Percentiles rank a stretch among this genome's conserved stretches.
Conservation (phyloP, 2,329 filamentous ascomycete genomes). For the Colletotrichum sp. region DNA sequence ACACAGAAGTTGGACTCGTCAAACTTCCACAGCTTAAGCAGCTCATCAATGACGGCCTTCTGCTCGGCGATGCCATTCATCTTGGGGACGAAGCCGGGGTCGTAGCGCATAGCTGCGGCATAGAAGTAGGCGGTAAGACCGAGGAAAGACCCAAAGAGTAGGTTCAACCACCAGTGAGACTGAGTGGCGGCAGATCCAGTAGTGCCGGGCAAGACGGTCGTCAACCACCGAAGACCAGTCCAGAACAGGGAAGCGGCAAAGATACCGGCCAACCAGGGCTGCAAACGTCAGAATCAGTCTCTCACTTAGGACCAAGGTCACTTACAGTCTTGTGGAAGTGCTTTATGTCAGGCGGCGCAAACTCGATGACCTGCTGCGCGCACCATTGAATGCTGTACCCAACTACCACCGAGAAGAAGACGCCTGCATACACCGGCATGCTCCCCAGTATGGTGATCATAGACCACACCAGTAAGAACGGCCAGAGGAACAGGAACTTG, state of each 20-base stretch:
- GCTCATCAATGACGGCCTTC: conserved; percentile 84
- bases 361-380: conserved; percentile 78
- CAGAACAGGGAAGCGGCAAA: conserved; percentile 88
- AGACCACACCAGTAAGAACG: conserved; percentile 75
- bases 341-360: conserved; percentile 87
- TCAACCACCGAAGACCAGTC: conserved; percentile 77
- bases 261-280: conserved; percentile 93
- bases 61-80: conserved; percentile 88
- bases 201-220: conserved; percentile 65
- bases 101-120: conserved; percentile 79
- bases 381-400: conserved; percentile 77
- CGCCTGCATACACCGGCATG: conserved; percentile 73
- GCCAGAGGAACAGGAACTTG: conserved; percentile 89
- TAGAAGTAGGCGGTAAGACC: conserved; percentile 84
- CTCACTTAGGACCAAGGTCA: conserved; percentile 20
- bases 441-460: conserved; percentile 75
- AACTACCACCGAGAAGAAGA: conserved; percentile 72
- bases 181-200: conserved; percentile 61
- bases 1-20: conserved; percentile 95
- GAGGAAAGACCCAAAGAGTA: conserved; percentile 71
- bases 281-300: conserved; percentile 21
- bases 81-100: conserved; percentile 94
- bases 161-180: conserved; percentile 74
- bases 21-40: conserved; percentile 85
- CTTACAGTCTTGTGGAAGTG: conserved; percentile 86